Evolutionary conservation across 139 green algal genomes (phyloP), one percentile per base, ranked within the genome.

Genomic region (Yamagishiella unicocca): DNA sequence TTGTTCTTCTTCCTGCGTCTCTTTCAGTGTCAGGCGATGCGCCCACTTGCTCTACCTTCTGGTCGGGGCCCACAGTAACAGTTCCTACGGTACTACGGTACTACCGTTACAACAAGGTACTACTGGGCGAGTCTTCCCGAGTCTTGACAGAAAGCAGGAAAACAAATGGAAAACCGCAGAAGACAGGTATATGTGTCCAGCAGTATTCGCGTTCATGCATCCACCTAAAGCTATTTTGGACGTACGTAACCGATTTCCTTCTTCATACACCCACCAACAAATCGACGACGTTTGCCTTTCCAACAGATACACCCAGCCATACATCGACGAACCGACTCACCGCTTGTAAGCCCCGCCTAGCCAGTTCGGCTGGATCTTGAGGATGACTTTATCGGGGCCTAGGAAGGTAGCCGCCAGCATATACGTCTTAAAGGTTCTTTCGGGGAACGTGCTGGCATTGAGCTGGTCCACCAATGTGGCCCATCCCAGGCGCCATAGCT

Each of bases 401-500:
- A 62, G 29, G 58, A 64, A 86, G 29, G 80, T 86, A 31, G 80
- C 62, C 0, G 80, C 62, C 31, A 86, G 40, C 42, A 4, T n/a
- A 31, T 66, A 86, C 3, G 58, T 45, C 80, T 35, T 21, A 22
- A 67, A 45, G 27, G 6, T 2, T 4, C 4, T 53, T 5, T 29
- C 4, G 19, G 42, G 64, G 4, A 86, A 55, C 10, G n/a, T 54
- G n/a, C 19, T 54, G 43, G 1, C 21, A 62, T 76, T 76, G n/a
- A 86, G 80, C 62, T 46, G 17, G 25, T 40, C 62, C 9, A 66
- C 25, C 8, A n/a, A 19, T 7, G 6, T 67, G 62, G 62, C 62
- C 80, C 80, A 86, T 62, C 80, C 80, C 42, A 86, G 80, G 31
- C 62, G 80, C 62, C 62, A 66, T 19, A 77, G 40, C 80, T 86